These are phyloP conservation scores for Anacardium occidentale DNA, from an alignment of 345 rosid genomes.

Conservation along the genomic window DNA sequence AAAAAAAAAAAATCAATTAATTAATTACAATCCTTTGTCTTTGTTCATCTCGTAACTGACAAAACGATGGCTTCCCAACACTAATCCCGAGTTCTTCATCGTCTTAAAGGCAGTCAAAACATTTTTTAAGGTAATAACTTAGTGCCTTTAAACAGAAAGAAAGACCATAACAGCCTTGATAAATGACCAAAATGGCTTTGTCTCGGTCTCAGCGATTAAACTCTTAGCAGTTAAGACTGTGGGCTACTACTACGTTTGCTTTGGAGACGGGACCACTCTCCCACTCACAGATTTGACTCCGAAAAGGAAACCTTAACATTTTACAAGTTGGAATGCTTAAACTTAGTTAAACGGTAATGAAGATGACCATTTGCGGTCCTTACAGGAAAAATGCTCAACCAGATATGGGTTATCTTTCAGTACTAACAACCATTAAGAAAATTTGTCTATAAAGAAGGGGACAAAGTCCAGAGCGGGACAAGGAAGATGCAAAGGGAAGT, in stretches of 20 bases:
- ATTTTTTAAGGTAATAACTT: not conserved
- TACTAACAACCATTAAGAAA: constrained; percentile 20
- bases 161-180: constrained; percentile 7
- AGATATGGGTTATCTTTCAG: not conserved
- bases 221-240: not conserved
- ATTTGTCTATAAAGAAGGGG: constrained; percentile 34
- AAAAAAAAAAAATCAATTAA: not conserved
- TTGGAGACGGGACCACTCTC: constrained; percentile 14
- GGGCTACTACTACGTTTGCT: not conserved
- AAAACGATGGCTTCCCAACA: not conserved
- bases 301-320: not conserved
- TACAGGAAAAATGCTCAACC: not conserved
- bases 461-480: constrained; percentile 25
- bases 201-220: not conserved
- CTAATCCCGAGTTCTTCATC: constrained; percentile 12
- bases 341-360: not conserved
- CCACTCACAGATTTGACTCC: not conserved
- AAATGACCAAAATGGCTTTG: not conserved
- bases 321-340: not conserved
- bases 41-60: constrained; percentile 10
- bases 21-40: not conserved
- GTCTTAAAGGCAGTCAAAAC: constrained; percentile 6
- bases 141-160: not conserved
- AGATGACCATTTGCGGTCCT: not conserved
- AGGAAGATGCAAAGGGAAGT: constrained; percentile 10